phyloP scores from a whole-genome alignment of 306 rosid genomes.

The Cucurbita argyrosperma region DNA sequence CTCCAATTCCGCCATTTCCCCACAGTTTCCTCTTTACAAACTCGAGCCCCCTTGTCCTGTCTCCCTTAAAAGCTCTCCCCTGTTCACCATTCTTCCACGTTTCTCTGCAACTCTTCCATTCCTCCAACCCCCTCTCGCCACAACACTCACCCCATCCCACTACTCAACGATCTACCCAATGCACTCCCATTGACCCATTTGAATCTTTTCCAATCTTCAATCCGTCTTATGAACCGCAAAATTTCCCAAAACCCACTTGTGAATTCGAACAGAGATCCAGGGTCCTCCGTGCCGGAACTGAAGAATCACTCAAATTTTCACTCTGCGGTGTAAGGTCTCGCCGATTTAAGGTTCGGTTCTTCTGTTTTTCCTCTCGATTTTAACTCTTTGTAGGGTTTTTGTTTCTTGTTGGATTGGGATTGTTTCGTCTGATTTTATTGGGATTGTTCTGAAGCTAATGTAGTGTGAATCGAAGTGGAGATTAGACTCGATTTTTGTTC shows the following conservation, averaged over 20 bases:
- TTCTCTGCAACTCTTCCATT: background rate
- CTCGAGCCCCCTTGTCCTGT: background rate
- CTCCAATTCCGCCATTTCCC: background rate
- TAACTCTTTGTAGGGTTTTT: background rate
- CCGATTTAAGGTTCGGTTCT: background rate
- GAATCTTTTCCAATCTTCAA: background rate
- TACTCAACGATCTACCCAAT: background rate
- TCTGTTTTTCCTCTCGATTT: background rate
- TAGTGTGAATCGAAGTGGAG: background rate
- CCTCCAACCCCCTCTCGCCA: background rate
- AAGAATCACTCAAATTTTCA: background rate
- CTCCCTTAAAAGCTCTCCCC: background rate
- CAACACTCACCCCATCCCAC: background rate
- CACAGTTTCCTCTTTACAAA: background rate
- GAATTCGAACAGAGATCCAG: background rate
- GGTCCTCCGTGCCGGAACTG: background rate
- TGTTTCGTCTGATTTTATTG: no score
- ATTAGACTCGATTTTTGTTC: background rate
- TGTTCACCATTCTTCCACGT: background rate
- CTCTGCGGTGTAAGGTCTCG: background rate
- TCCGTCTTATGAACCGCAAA: background rate
- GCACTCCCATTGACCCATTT: background rate
- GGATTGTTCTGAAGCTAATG: background rate
- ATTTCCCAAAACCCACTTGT: background rate
- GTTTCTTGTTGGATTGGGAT: background rate